Base-by-base conservation (phyloP, 495 filamentous ascomycete species). In the Penicillium riverlandense region DNA sequence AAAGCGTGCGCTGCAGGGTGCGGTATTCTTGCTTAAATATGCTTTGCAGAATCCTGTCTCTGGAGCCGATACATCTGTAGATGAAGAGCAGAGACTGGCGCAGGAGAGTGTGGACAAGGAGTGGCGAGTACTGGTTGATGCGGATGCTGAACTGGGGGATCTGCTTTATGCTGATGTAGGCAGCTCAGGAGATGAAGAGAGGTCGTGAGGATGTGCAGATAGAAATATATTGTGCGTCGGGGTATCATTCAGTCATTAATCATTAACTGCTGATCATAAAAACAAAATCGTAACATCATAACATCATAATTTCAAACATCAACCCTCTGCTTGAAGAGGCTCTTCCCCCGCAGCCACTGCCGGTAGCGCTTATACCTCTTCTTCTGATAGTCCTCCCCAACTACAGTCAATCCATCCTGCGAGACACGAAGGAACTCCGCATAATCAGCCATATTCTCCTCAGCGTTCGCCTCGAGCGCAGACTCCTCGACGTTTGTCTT, bases 341-440 rank as follows among this genome's bases (percentile, higher is more conserved):
- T 90, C 71, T 95, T 96, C 11, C 90, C 90, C 49, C 82, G 75
- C 54, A 96, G 66, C 91, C 91, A 97, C 65, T 95, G 90, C 55
- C 82, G 70, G 64, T 98, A 98, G 1, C 90, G 88, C 65, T 90
- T 96, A 61, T 98, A 98, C 50, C 94, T 70, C 74, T 95, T 96
- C 74, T 92, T 96, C 30, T 71, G 68, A 38, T 77, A 71, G 62
- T 97, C 92, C 55, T 90, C 88, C 34, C 86, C 79, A 11, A 76
- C 80, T 11, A 97, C 91, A n/a, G 86, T 88, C 29, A 98, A 67
- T 8, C 87, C 86, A 49, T 95, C 86, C 16, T 92, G 87, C 11
- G 74, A 77, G 4, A 95, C 77, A 31, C 69, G 70, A 22, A 96
- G 61, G 56, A 88, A 87, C 37, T 92, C 85, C 9, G 64, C 69